Evolutionary conservation across 805 yeast genomes (phyloP).

Genomic region (Kodamaea leandrae): DNA sequence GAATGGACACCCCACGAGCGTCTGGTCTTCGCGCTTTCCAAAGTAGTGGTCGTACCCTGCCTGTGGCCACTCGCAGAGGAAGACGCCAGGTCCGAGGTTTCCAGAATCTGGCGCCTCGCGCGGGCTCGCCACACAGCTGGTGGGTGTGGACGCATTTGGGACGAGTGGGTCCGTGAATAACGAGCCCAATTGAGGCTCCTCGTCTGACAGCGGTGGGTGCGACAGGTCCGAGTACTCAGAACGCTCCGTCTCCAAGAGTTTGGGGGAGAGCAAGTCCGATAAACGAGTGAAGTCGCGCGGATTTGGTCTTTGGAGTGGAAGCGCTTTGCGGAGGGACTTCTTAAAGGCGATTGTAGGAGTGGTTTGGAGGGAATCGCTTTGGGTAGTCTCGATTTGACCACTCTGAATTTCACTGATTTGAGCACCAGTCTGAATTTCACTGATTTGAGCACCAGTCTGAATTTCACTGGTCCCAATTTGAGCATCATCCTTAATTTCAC

Average conservation of each 20-base stretch:
- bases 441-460: background rate
- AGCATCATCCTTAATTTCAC: background rate
- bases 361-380: background rate
- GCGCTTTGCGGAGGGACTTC: slow-evolving; percentile 1
- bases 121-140: background rate
- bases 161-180: background rate
- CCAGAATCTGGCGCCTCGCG: background rate
- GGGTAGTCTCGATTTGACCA: background rate
- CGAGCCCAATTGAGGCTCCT: background rate
- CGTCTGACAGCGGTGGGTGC: slow-evolving; percentile 1
- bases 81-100: slow-evolving; percentile 12
- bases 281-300: slow-evolving; percentile 1
- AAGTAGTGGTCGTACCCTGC: slow-evolving; percentile 52
- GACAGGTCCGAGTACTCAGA: background rate
- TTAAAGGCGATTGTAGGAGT: background rate
- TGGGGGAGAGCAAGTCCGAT: background rate
- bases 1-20: slow-evolving; percentile 47
- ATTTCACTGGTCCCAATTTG: background rate
- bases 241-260: background rate
- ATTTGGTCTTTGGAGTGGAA: slow-evolving; percentile 1
- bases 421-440: background rate
- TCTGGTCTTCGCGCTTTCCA: slow-evolving; percentile 45
- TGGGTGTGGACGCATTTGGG: background rate
- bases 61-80: slow-evolving; percentile 67
- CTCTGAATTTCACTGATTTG: background rate